These are phyloP conservation scores for Globisporangium abappressorium DNA, from an alignment of 352 stramenopile species.

Conservation along the genomic window DNA sequence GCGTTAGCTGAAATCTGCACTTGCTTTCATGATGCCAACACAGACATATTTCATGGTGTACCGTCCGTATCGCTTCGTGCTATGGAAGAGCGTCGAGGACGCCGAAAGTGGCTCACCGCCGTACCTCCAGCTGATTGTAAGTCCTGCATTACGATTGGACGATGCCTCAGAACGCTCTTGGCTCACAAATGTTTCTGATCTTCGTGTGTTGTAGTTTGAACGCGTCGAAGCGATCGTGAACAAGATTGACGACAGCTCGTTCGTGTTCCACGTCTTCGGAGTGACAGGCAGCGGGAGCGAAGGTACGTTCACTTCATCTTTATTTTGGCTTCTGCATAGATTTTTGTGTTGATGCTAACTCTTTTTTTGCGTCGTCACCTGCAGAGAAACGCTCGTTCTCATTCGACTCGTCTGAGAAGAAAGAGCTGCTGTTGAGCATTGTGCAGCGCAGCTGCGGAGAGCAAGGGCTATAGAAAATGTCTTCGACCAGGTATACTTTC, in stretches of 20 bases:
- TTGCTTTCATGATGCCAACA: slow-evolving; percentile 12
- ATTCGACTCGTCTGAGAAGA: slow-evolving; percentile 51
- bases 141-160: slow-evolving; percentile 3
- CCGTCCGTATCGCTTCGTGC: slow-evolving; percentile 68
- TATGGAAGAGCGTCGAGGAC: slow-evolving; percentile 81
- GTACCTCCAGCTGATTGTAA: slow-evolving; percentile 60
- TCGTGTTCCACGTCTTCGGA: slow-evolving; percentile 60
- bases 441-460: slow-evolving; percentile 43
- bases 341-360: not conserved
- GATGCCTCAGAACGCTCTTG: not conserved
- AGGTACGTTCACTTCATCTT: slow-evolving; percentile 21
- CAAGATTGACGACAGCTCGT: slow-evolving; percentile 59
- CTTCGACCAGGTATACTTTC: not conserved
- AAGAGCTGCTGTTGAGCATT: slow-evolving; percentile 42
- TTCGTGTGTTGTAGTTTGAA: slow-evolving; percentile 48
- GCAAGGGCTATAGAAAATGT: not conserved
- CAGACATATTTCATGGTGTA: slow-evolving; percentile 61
- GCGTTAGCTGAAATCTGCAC: slow-evolving; percentile 5
- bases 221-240: slow-evolving; percentile 52
- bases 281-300: slow-evolving; percentile 42
- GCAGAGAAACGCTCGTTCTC: slow-evolving; percentile 71
- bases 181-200: not conserved
- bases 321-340: not conserved
- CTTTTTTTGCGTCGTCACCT: not conserved
- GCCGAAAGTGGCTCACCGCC: slow-evolving; percentile 51